Base-by-base conservation (phyloP, 2,329 filamentous ascomycete genomes). In the Penicillium occitanis region DNA sequence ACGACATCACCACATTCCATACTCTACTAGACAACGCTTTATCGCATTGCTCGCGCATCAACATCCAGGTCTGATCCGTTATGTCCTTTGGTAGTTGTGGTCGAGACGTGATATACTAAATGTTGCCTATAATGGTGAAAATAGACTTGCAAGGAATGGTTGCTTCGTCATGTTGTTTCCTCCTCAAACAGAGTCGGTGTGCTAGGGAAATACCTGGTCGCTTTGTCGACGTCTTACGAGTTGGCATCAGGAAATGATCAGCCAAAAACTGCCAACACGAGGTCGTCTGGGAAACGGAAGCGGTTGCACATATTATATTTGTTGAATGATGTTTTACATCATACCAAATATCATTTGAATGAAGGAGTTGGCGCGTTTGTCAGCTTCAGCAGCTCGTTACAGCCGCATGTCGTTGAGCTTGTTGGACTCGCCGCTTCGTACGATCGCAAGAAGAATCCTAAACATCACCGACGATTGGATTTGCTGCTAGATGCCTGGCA, bases 91-190 rank as follows among this genome's bases (percentile, higher is more conserved):
- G 67, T 71, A 57, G 25, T 44, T 58, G 68, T 69, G 67, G 63
- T 70, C 64, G 33, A 68, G 66, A 69, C 68, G 68, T 69, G 70
- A 71, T 58, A 70, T 77, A 75, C 78, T 79, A 79, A 80, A 78
- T 67, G 61, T 63, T 70, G 61, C 69, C 62, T 59, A 63, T 59
- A 64, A 51, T 63, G 66, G 70, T 65, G 65, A 65, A 37, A 72
- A 68, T 87, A 96, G 93, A 91, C 87, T 84, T 93, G 91, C 86
- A 96, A 93, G 86, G 84, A 86, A 80, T 96, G 92, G 92, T 89
- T 94, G 73, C 80, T 93, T 75, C 85, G 85, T 72, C 87, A 92
- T 81, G 83, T 94, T 75, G 83, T 87, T 72, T 84, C 85, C 66
- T 95, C 92, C 67, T 77, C 85, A 65, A 82, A 85, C 70, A 88